Evolutionary conservation across 495 filamentous ascomycete species (phyloP).

Genomic region (Aspergillus mulundensis): DNA sequence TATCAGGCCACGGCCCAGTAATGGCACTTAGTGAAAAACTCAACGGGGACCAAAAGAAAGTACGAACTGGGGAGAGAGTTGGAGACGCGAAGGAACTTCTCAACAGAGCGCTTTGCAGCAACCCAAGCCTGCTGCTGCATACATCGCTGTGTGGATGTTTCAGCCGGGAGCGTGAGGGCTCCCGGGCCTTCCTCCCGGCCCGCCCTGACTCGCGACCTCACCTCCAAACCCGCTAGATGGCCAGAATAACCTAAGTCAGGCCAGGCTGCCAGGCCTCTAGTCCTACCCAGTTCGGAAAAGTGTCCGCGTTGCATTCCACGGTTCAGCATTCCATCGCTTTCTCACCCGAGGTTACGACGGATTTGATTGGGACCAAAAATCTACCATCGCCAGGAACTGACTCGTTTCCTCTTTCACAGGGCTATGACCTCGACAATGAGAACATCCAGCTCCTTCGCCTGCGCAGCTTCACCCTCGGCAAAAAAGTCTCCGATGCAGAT

Average conservation of each 20-base stretch:
- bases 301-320: slow-evolving; percentile 41
- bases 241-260: too few relatives aligned
- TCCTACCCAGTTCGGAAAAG: slow-evolving; percentile 20
- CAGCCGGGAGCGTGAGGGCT: slow-evolving; percentile 17
- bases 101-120: background rate
- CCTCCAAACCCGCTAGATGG: slow-evolving; percentile 11
- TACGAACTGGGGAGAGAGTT: background rate
- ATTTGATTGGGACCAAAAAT: background rate
- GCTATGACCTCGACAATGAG: slow-evolving; percentile 66
- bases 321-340: slow-evolving; percentile 25
- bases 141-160: slow-evolving; percentile 15
- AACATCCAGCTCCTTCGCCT: slow-evolving; percentile 75
- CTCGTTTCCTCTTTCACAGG: slow-evolving; percentile 41
- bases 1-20: background rate
- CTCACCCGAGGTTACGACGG: slow-evolving; percentile 1
- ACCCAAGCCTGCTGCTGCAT: background rate
- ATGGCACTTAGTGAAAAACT: background rate
- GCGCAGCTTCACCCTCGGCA: slow-evolving; percentile 68
- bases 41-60: background rate
- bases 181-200: background rate
- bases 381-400: slow-evolving; percentile 19
- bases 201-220: too few relatives aligned
- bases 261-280: slow-evolving; percentile 6
- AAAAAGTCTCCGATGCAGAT: slow-evolving; percentile 55
- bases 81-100: background rate